These are phyloP conservation scores for Hypsizygus marmoreus DNA, from an alignment of 768 basidiomycete genomes.

Conservation along the genomic window DNA sequence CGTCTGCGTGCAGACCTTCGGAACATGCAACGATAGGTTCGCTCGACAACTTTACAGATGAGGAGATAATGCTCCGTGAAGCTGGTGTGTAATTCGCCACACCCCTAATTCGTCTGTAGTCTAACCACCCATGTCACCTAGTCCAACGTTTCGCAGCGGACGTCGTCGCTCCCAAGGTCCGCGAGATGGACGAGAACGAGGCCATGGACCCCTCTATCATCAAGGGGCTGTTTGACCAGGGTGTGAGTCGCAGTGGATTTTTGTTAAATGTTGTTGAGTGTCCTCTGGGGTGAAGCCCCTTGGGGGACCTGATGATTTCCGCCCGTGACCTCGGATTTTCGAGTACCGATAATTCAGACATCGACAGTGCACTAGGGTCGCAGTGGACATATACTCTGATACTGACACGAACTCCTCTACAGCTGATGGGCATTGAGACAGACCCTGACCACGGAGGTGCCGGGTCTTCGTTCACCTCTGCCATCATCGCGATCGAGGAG, in stretches of 20 bases:
- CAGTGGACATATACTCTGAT: too few relatives aligned
- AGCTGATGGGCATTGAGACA: constrained; percentile 99
- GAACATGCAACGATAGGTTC: constrained; percentile 48
- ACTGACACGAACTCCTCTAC: too few relatives aligned
- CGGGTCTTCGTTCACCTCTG: constrained; percentile 89
- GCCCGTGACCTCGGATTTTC: too few relatives aligned
- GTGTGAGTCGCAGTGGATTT: too few relatives aligned
- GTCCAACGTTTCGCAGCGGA: constrained; percentile 89
- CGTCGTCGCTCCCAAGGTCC: constrained; percentile 86
- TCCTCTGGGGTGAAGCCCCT: too few relatives aligned
- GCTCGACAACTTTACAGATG: constrained; percentile 85
- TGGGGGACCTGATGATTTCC: too few relatives aligned
- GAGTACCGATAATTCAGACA: too few relatives aligned
- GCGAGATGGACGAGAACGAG: constrained; percentile 98
- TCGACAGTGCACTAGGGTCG: too few relatives aligned
- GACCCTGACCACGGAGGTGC: constrained; percentile 80
- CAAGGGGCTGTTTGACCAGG: constrained; percentile 90
- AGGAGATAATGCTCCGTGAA: constrained; percentile 93
- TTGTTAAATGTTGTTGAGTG: too few relatives aligned
- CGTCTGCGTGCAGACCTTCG: constrained; percentile 32
- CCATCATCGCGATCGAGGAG: constrained; percentile 96
- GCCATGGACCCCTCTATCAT: constrained; percentile 88
- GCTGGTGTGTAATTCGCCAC: constrained; percentile 55
- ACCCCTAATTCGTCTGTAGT: not conserved
- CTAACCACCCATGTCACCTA: constrained; percentile 29